Percentiles rank a stretch among this genome's conserved stretches.
Evolutionary conservation across 495 filamentous ascomycete species (phyloP).

Genomic region (Hypoxylon fragiforme): DNA sequence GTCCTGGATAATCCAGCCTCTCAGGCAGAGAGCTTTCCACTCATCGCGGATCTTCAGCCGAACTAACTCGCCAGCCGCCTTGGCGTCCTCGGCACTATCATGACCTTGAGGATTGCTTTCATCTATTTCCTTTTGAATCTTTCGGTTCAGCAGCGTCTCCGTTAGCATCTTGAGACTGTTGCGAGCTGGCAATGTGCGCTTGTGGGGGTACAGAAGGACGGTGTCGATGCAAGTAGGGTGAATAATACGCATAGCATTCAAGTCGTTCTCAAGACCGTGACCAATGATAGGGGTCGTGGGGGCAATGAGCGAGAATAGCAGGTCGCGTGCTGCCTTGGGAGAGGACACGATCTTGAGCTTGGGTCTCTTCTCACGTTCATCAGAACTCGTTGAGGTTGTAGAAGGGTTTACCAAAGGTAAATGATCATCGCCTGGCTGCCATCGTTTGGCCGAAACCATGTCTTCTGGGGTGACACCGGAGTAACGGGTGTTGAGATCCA

Average conservation of each 20-base stretch:
- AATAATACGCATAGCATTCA: constrained; percentile 79
- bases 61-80: constrained; percentile 84
- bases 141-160: constrained; percentile 62
- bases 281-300: constrained; percentile 83
- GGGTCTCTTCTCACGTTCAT: not conserved
- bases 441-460: constrained; percentile 67
- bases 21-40: constrained; percentile 63
- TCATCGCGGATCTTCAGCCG: constrained; percentile 63
- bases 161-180: constrained; percentile 72
- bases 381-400: constrained; percentile 2
- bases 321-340: constrained; percentile 67
- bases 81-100: constrained; percentile 86
- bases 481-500: constrained; percentile 89
- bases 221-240: constrained; percentile 88
- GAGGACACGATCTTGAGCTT: constrained; percentile 69
- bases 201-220: constrained; percentile 79
- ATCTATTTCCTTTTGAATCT: constrained; percentile 75
- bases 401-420: constrained; percentile 10
- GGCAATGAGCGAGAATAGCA: constrained; percentile 71
- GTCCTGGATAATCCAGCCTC: constrained; percentile 66
- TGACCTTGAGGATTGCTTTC: constrained; percentile 63
- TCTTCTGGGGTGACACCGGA: constrained; percentile 81
- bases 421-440: constrained; percentile 41
- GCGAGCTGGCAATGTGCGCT: constrained; percentile 71
- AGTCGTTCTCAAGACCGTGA: constrained; percentile 93